phyloP scores from a whole-genome alignment of 148 eudicot species.

The Fagopyrum homotropicum region DNA sequence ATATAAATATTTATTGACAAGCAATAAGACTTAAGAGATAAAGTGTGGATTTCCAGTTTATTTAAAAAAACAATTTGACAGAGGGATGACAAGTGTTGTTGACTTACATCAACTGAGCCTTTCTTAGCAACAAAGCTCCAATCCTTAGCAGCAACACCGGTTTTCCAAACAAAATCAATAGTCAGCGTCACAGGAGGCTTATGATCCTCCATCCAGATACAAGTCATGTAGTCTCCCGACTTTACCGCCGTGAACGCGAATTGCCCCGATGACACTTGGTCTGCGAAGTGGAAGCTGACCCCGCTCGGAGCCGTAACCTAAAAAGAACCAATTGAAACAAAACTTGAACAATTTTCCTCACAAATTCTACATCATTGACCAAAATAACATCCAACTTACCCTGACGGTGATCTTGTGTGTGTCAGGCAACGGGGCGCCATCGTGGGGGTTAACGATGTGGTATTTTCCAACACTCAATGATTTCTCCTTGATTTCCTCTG shows the following conservation, averaged over 20 bases:
- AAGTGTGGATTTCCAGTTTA: no score
- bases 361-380: neutral
- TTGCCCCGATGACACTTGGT: constrained; percentile 60
- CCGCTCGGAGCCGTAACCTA: constrained; percentile 69
- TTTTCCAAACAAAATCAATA: constrained; percentile 83
- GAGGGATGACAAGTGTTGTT: neutral
- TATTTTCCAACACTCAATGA: constrained; percentile 86
- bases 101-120: constrained; percentile 75
- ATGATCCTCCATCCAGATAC: constrained; percentile 66
- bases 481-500: constrained; percentile 73
- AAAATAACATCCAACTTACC: constrained; percentile 25
- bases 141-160: constrained; percentile 93
- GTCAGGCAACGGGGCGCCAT: constrained; percentile 56
- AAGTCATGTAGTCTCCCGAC: constrained; percentile 78
- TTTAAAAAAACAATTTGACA: neutral
- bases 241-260: constrained; percentile 74
- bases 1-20: no score
- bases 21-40: neutral
- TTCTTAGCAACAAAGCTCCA: constrained; percentile 85
- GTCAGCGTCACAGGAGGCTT: constrained; percentile 47
- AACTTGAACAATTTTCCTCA: neutral
- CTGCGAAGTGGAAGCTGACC: constrained; percentile 54
- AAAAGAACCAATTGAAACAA: constrained; percentile 6
- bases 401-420: constrained; percentile 65
- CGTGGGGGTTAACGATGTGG: constrained; percentile 57